A percentile compares a stretch with the other conserved stretches of the same genome.
phyloP scores from a whole-genome alignment of 257 asterid species.

The Solanum peruvianum region DNA sequence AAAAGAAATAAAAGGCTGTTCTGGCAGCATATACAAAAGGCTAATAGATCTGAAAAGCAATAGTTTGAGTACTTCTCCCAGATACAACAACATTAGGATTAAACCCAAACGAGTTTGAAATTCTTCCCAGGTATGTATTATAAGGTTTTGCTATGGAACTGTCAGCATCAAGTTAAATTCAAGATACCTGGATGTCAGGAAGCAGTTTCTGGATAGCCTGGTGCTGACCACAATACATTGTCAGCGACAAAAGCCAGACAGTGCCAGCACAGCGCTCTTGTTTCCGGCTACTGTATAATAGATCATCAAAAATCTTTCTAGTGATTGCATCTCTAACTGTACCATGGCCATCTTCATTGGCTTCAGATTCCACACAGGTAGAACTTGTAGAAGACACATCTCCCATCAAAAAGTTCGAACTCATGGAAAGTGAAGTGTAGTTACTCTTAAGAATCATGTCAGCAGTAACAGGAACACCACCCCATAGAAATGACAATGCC shows the following conservation, averaged over 20 bases:
- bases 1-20: background rate
- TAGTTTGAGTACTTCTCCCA: background rate
- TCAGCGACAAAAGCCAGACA: constrained; percentile 89
- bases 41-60: background rate
- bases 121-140: background rate
- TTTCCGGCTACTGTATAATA: constrained; percentile 80
- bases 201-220: constrained; percentile 71
- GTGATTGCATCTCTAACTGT: constrained; percentile 72
- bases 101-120: background rate
- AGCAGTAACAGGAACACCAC: constrained; percentile 88
- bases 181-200: constrained; percentile 88
- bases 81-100: background rate
- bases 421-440: constrained; percentile 78
- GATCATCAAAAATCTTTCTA: constrained; percentile 85
- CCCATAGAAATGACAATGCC: constrained; percentile 97
- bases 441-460: constrained; percentile 78
- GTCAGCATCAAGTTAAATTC: constrained; percentile 2
- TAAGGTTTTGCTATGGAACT: background rate
- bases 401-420: constrained; percentile 90
- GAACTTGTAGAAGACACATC: constrained; percentile 44
- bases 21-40: background rate
- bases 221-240: constrained; percentile 86
- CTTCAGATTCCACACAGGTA: constrained; percentile 35
- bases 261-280: constrained; percentile 99
- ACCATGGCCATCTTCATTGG: constrained; percentile 44